phyloP scores from a whole-genome alignment of 2,329 filamentous ascomycete genomes.

The Aspergillus amoenus region DNA sequence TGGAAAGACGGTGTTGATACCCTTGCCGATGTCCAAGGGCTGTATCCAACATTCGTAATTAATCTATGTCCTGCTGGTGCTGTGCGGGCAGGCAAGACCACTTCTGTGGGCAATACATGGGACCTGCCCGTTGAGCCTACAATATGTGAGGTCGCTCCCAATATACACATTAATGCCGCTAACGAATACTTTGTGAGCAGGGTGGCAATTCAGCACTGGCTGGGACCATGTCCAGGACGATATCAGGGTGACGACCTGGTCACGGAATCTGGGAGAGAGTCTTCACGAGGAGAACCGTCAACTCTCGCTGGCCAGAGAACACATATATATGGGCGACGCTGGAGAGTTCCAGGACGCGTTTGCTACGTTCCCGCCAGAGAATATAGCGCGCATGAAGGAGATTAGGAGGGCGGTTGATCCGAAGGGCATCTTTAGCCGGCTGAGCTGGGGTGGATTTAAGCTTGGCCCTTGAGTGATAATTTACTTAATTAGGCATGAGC shows the following conservation, averaged over 20 bases:
- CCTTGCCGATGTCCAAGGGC: slow-evolving; percentile 36
- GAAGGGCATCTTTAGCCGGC: slow-evolving; percentile 26
- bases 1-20: slow-evolving; percentile 38
- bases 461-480: neutral
- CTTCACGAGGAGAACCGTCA: slow-evolving; percentile 33
- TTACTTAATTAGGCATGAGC: no score
- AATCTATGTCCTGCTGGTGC: slow-evolving; percentile 31
- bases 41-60: slow-evolving; percentile 40
- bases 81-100: slow-evolving; percentile 33
- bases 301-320: slow-evolving; percentile 33
- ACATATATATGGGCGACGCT: slow-evolving; percentile 41
- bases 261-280: slow-evolving; percentile 26
- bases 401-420: slow-evolving; percentile 37
- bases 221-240: slow-evolving; percentile 40
- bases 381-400: slow-evolving; percentile 33
- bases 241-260: slow-evolving; percentile 36
- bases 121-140: slow-evolving; percentile 31
- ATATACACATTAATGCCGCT: neutral
- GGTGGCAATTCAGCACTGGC: slow-evolving; percentile 40
- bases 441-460: slow-evolving; percentile 41
- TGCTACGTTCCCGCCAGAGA: slow-evolving; percentile 31
- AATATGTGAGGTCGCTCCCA: slow-evolving; percentile 26
- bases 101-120: slow-evolving; percentile 42
- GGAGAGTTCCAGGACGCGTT: slow-evolving; percentile 40
- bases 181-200: slow-evolving; percentile 18